These are phyloP conservation scores for Solanum corneliomulleri DNA, from an alignment of 257 asterid genomes.

Conservation along the genomic window DNA sequence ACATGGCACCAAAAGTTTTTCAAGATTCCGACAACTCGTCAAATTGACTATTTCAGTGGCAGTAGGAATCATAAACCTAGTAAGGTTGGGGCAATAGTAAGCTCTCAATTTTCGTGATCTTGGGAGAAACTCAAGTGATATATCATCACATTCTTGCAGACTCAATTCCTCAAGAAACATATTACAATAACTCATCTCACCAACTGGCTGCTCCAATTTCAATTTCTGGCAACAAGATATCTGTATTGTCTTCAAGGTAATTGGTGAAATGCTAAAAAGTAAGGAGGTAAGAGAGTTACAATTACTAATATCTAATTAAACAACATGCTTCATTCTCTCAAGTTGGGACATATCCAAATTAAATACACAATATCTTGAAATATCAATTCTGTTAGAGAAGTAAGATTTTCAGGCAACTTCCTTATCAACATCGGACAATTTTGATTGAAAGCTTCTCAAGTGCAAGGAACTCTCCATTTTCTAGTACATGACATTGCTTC, in stretches of 20 bases:
- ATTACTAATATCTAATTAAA: neutral
- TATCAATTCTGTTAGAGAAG: too few species aligned
- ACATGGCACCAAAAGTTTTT: neutral
- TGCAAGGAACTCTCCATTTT: neutral
- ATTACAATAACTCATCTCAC: too few species aligned
- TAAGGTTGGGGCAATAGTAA: neutral
- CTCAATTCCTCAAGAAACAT: accelerated
- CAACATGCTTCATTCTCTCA: neutral
- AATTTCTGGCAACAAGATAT: neutral
- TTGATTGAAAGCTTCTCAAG: too few species aligned
- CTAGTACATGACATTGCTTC: neutral
- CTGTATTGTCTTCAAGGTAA: neutral
- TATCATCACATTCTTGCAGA: accelerated
- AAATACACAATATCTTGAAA: too few species aligned
- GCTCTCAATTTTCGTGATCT: neutral
- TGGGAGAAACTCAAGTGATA: neutral
- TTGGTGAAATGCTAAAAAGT: neutral
- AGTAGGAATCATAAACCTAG: neutral
- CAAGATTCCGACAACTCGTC: neutral
- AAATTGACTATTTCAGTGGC: neutral
- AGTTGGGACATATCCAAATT: neutral
- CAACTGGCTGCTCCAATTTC: neutral
- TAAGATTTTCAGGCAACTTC: too few species aligned
- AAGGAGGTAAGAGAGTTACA: neutral
- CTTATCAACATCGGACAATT: too few species aligned